Percentiles rank a stretch among this genome's conserved stretches.
Evolutionary conservation across 805 yeast species (phyloP).

Genomic region (Yarrowia sp.): DNA sequence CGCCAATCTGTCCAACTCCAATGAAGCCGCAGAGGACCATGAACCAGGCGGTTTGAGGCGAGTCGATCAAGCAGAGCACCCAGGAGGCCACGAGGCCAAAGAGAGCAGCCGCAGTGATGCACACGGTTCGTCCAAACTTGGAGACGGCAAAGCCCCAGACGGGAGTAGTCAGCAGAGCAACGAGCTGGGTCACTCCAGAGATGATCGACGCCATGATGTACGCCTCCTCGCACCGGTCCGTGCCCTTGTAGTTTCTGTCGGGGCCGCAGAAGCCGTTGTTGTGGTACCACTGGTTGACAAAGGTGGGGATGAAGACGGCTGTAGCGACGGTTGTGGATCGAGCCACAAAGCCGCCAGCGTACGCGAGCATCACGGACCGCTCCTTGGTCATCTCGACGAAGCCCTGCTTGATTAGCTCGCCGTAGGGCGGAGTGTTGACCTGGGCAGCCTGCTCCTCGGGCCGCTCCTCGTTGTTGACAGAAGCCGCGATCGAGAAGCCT

Average conservation of each 20-base stretch:
- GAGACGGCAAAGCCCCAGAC: conserved; percentile 61
- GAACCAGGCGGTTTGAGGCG: conserved; percentile 9
- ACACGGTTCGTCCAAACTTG: conserved; percentile 41
- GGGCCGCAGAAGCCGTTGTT: conserved; percentile 50
- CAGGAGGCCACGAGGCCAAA: conserved; percentile 32
- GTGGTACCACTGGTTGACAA: conserved; percentile 56
- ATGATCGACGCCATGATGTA: conserved; percentile 64
- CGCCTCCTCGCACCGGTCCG: conserved; percentile 45
- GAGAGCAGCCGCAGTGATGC: conserved; percentile 35
- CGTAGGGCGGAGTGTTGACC: conserved; percentile 38
- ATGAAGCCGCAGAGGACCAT: conserved; percentile 45
- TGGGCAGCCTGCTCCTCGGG: conserved; percentile 27
- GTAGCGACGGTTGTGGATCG: conserved; percentile 60
- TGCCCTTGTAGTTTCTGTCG: conserved; percentile 30
- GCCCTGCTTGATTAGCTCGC: conserved; percentile 48
- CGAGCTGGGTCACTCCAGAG: conserved; percentile 63
- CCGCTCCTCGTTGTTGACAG: conserved; percentile 35
- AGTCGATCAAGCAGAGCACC: conserved; percentile 40
- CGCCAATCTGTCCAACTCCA: conserved; percentile 63
- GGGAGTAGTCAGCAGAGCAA: conserved; percentile 61
- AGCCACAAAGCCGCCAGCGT: conserved; percentile 60
- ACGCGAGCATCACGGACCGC: conserved; percentile 53
- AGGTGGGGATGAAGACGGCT: conserved; percentile 61
- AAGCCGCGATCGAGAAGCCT: conserved; percentile 36
- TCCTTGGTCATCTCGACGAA: conserved; percentile 47